Base-by-base conservation (phyloP, 768 basidiomycete species). In the Pleurotus eryngii region DNA sequence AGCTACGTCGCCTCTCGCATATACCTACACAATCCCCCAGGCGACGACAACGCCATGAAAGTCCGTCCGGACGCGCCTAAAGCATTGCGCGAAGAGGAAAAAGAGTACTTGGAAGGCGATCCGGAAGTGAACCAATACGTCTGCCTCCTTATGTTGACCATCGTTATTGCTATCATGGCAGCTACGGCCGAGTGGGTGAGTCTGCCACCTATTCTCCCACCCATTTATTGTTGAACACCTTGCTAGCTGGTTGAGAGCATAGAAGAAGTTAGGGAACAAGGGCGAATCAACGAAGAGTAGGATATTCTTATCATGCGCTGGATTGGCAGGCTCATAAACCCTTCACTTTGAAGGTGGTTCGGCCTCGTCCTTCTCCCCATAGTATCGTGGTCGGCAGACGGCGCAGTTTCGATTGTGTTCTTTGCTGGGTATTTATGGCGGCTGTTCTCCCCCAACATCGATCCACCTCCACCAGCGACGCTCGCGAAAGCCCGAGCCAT, bases 301-400 rank as follows among this genome's bases (percentile, higher is more conserved):
- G 78, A 54, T 6, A 4, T 6, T 26, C 24, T 5, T 26, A 26
- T 5, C 24, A 26, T 4, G 24, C 5, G 24, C 4, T 26, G 5
- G 24, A 26, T 26, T 26, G 24, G 24, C 24, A 26, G 4, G 24
- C 24, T 26, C 24, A 26, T 5, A 26, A 26, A 26, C 24, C 24
- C 24, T 26, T 26, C 24, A 26, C 24, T 26, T 26, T 0, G 39
- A 49, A 87, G 85, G 63, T 89, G 84, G 84, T 89, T 90, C 64
- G 89, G 89, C 15, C 70, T 91, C 58, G 75, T 90, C 46, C 74
- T 91, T 7, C 78, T 91, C 2, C 89, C 89, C 0, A 70, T 90
- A 50, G 80, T 89, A 6, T 89, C 89, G 3, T 91, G 86, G 70
- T 81, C 85, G 3, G 87, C 85, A 3, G 87, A 90, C 66, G 89